Evolutionary conservation across 768 basidiomycete species (phyloP).

Genomic region (Saitozyma podzolica): DNA sequence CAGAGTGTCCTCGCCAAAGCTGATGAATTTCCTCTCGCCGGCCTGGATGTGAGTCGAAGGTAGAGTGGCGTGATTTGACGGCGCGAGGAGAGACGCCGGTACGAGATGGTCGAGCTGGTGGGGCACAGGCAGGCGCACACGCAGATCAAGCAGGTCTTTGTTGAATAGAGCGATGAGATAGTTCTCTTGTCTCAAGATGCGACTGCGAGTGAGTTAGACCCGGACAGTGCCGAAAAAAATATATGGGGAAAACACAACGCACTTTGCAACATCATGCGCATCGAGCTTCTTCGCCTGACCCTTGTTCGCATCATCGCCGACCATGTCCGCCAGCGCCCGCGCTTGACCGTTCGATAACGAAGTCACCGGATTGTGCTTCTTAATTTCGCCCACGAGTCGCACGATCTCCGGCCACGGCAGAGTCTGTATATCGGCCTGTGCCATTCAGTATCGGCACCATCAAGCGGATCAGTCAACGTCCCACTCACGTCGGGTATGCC

Average conservation of each 20-base stretch:
- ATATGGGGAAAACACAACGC: slow-evolving; percentile 8
- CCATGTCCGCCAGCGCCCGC: slow-evolving; percentile 58
- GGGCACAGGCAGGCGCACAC: slow-evolving; percentile 68
- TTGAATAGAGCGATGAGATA: slow-evolving; percentile 97
- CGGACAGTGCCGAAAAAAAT: not conserved
- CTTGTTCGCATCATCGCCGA: slow-evolving; percentile 55
- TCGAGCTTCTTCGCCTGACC: slow-evolving; percentile 68
- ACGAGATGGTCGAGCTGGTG: slow-evolving; percentile 23
- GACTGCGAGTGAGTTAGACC: slow-evolving; percentile 48
- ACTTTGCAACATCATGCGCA: slow-evolving; percentile 94
- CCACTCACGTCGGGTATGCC: slow-evolving; percentile 83
- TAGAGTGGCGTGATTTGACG: slow-evolving; percentile 16
- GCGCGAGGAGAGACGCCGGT: slow-evolving; percentile 34
- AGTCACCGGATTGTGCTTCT: slow-evolving; percentile 89
- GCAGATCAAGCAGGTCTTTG: slow-evolving; percentile 88
- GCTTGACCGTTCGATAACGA: slow-evolving; percentile 57
- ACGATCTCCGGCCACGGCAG: slow-evolving; percentile 97
- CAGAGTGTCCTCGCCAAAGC: slow-evolving; percentile 64
- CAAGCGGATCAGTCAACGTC: not conserved
- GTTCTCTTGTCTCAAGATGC: slow-evolving; percentile 97
- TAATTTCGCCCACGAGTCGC: slow-evolving; percentile 79
- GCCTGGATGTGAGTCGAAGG: slow-evolving; percentile 9
- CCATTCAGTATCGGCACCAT: slow-evolving; percentile 6
- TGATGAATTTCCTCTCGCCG: slow-evolving; percentile 61
- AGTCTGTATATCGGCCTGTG: slow-evolving; percentile 91